Percentiles rank a stretch among this genome's conserved stretches.
These are phyloP conservation scores for Hypoxylon cercidicola DNA, from an alignment of 495 filamentous ascomycete species.

Conservation along the genomic window DNA sequence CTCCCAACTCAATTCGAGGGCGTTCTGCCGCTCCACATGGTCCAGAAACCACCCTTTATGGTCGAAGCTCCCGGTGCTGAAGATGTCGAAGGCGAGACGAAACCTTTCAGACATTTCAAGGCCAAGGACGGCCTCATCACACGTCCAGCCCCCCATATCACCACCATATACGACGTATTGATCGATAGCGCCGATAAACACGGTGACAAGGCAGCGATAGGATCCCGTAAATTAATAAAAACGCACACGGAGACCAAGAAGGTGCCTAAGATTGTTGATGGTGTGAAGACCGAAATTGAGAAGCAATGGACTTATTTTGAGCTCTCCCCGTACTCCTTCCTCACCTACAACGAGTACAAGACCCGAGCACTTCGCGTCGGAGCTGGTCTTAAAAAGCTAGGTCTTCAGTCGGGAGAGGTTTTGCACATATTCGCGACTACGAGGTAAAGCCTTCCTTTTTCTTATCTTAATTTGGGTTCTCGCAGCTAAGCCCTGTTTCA, in stretches of 20 bases:
- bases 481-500: slow-evolving; percentile 34
- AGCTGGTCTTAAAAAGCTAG: slow-evolving; percentile 66
- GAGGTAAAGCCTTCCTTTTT: slow-evolving; percentile 45
- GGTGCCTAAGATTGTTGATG: slow-evolving; percentile 73
- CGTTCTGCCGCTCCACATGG: slow-evolving; percentile 54
- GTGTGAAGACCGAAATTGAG: slow-evolving; percentile 67
- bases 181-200: slow-evolving; percentile 62
- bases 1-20: slow-evolving; percentile 47
- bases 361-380: slow-evolving; percentile 62
- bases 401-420: slow-evolving; percentile 58
- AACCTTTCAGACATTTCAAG: slow-evolving; percentile 67
- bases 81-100: slow-evolving; percentile 69
- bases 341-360: slow-evolving; percentile 71
- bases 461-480: slow-evolving; percentile 17
- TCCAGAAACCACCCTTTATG: slow-evolving; percentile 63
- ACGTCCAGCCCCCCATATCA: slow-evolving; percentile 61
- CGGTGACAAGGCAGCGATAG: slow-evolving; percentile 67
- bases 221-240: slow-evolving; percentile 65
- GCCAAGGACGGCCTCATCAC: slow-evolving; percentile 62
- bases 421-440: slow-evolving; percentile 72
- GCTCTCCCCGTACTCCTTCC: slow-evolving; percentile 67
- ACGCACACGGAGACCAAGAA: slow-evolving; percentile 72
- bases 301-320: slow-evolving; percentile 77
- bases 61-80: slow-evolving; percentile 61
- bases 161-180: slow-evolving; percentile 69